Evolutionary conservation across 345 rosid genomes (phyloP), one percentile per base, ranked within the genome.

Genomic region (Pistacia atlantica): DNA sequence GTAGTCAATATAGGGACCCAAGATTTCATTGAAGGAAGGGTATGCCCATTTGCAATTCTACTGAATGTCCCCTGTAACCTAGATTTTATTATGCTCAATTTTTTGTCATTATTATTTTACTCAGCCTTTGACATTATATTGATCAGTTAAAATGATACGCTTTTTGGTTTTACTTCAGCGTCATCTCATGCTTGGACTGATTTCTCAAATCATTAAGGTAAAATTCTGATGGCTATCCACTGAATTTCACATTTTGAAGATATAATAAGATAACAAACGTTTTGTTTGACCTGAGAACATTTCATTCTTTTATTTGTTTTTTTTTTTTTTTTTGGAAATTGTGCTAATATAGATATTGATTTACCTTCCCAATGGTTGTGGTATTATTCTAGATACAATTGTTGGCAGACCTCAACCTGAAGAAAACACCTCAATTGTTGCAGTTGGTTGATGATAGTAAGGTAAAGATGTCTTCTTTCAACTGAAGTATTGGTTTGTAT

Each of bases 21-120:
- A 76, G 99, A 96, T 52, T 85, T 96, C 73, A 91, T 92, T 80
- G 98, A 96, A 90, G 99, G 99, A 87, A 91, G 99, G 90, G 99
- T 96, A 87, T 67, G 97, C 42, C 42, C 60, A 38, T 54, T 14
- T 72, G 42, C 57, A 25, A 37, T 38, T 54, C 14, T 54, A 22
- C 55, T 28, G 51, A 51, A 51, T 63, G 25, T 73, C 9, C 61
- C 66, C 12, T 22, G 20, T 58, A 42, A 25, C 58, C 48, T 10
- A 12, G 54, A 57, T 61, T 18, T 28, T 60, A 35, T 70, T 52
- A 31, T 16, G 22, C 71, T 76, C 46, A 35, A 31, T 72, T 18
- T 17, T 62, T 45, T 33, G 5, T 52, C 48, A 37, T 20, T 37
- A 17, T 62, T 55, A 58, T 37, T 31, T 59, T 7, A 67, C 17